Evolutionary conservation across 2,329 filamentous ascomycete species (phyloP).

Genomic region (Lachnellula willkommii): DNA sequence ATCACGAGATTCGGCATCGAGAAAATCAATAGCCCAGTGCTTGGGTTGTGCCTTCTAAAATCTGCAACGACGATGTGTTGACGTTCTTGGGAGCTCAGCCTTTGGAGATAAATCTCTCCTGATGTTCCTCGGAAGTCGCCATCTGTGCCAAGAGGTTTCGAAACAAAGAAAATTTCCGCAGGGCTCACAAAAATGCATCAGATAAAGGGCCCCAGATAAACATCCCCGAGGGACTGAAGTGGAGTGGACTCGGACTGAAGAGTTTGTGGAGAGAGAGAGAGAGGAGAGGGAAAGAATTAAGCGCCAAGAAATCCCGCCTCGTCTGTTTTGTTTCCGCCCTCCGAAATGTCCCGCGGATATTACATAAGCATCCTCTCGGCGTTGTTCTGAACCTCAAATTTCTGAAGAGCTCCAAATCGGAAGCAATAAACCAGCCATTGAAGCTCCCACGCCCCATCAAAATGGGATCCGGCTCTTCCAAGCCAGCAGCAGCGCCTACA

Average conservation of each 20-base stretch:
- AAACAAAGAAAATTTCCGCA: too few species aligned
- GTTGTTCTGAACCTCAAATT: constrained; percentile 15
- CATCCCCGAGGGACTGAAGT: too few species aligned
- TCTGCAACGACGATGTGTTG: not conserved
- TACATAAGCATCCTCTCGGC: not conserved
- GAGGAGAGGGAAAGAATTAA: not conserved
- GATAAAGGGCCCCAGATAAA: too few species aligned
- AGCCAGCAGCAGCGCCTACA: constrained; percentile 23
- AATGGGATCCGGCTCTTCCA: constrained; percentile 31
- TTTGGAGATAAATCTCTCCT: too few species aligned
- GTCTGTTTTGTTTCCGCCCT: not conserved
- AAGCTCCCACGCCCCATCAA: constrained; percentile 12
- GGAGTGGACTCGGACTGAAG: too few species aligned
- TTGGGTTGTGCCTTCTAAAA: not conserved
- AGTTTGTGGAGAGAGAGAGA: not conserved
- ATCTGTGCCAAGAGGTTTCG: too few species aligned
- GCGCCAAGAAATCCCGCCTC: not conserved
- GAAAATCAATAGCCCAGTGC: not conserved
- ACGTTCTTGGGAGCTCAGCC: not conserved
- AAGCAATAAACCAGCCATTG: constrained; percentile 6
- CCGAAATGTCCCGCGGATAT: constrained; percentile 1
- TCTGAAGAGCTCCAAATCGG: constrained; percentile 7
- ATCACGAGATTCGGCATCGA: constrained; percentile 1
- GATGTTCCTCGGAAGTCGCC: too few species aligned
- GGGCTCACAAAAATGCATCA: too few species aligned